phyloP scores from a whole-genome alignment of 2,329 filamentous ascomycete genomes.

The Fusarium setosum region DNA sequence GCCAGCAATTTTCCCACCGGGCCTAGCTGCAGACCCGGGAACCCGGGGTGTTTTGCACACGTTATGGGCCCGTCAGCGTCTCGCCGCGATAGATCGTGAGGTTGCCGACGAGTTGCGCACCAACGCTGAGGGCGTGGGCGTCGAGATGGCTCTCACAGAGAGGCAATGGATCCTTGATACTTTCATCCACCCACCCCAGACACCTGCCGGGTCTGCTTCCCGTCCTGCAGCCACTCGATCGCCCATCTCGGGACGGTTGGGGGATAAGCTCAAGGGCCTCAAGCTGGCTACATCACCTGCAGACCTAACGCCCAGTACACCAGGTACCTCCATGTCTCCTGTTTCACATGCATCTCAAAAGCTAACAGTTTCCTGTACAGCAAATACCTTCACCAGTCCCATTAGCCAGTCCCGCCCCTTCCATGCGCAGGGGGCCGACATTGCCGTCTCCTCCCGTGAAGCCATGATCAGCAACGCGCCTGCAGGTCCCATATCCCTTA shows the following conservation, averaged over 20 bases:
- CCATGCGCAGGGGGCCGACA: slow-evolving; percentile 46
- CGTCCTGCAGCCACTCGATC: slow-evolving; percentile 70
- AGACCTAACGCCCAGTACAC: slow-evolving; percentile 66
- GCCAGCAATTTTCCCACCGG: slow-evolving; percentile 86
- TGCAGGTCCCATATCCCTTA: slow-evolving; percentile 46
- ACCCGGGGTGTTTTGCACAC: slow-evolving; percentile 88
- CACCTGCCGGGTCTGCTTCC: slow-evolving; percentile 18
- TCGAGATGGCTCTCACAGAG: slow-evolving; percentile 87
- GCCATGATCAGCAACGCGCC: slow-evolving; percentile 41
- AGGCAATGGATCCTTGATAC: slow-evolving; percentile 87
- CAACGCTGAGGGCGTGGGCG: slow-evolving; percentile 84
- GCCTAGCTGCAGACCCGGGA: slow-evolving; percentile 76
- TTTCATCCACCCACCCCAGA: slow-evolving; percentile 60
- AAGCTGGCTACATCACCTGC: slow-evolving; percentile 79
- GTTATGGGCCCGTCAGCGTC: slow-evolving; percentile 86
- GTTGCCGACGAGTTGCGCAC: slow-evolving; percentile 77
- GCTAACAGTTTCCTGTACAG: slow-evolving; percentile 33
- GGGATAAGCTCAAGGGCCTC: slow-evolving; percentile 83
- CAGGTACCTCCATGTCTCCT: slow-evolving; percentile 54
- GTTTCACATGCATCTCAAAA: slow-evolving; percentile 19
- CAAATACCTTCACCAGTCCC: slow-evolving; percentile 49
- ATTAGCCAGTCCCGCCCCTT: slow-evolving; percentile 49
- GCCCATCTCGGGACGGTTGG: slow-evolving; percentile 74
- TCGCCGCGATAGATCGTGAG: slow-evolving; percentile 80
- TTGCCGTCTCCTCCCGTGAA: slow-evolving; percentile 51